Conservation (phyloP, 2,329 filamentous ascomycete species). For the Gaeumannomyces tritici region DNA sequence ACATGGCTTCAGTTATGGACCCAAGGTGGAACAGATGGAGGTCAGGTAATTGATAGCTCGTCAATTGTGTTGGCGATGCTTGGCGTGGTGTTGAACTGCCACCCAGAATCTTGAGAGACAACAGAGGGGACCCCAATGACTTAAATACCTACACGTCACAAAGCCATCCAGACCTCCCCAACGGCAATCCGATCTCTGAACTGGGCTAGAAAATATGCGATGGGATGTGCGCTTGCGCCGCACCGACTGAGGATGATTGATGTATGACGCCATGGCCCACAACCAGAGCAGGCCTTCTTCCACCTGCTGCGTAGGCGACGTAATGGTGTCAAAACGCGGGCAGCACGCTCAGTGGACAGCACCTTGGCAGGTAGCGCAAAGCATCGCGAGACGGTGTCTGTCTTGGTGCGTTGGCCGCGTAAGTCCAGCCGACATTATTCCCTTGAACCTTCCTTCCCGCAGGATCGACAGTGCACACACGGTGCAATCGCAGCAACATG, state of each 20-base stretch:
- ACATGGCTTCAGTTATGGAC: slow-evolving; percentile 21
- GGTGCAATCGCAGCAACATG: no score
- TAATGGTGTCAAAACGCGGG: neutral
- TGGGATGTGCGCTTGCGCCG: no score
- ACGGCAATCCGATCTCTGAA: no score
- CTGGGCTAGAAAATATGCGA: no score
- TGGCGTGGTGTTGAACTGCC: neutral
- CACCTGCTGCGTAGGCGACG: no score
- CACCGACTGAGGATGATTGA: neutral
- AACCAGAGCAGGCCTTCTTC: neutral
- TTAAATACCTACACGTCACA: neutral
- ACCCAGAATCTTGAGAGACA: accelerated
- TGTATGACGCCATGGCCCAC: neutral
- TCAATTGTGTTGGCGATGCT: neutral
- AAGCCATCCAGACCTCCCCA: no score
- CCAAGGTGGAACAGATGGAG: neutral
- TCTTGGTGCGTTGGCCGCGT: neutral
- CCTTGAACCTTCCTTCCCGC: neutral
- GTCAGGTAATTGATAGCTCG: neutral
- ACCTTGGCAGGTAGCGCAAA: neutral
- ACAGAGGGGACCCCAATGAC: neutral
- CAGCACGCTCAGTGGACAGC: neutral
- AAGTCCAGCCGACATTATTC: neutral
- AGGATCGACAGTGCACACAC: neutral
- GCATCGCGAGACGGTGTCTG: neutral